These are phyloP conservation scores for Hyphodiscus sp. DNA, from an alignment of 2,329 filamentous ascomycete genomes.

Conservation along the genomic window DNA sequence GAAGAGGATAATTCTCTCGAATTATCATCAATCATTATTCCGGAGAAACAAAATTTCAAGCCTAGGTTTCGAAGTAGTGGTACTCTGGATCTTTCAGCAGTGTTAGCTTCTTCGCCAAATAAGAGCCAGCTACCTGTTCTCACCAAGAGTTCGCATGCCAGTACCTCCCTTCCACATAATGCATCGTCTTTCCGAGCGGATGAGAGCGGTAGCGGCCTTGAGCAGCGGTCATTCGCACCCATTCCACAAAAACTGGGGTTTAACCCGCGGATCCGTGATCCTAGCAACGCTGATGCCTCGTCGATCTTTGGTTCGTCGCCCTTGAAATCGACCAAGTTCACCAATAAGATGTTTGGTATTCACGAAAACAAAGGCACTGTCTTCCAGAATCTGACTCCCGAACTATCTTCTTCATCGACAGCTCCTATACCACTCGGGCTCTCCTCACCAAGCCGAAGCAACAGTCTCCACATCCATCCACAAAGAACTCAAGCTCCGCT, in stretches of 20 bases:
- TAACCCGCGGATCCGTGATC: constrained; percentile 20
- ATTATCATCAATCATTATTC: constrained; percentile 23
- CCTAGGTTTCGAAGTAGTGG: constrained; percentile 20
- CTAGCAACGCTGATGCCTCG: not conserved
- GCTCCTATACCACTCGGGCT: constrained; percentile 9
- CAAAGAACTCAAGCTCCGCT: not conserved
- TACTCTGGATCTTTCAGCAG: constrained; percentile 21
- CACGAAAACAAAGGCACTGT: not conserved
- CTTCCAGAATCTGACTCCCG: constrained; percentile 3
- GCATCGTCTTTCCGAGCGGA: not conserved
- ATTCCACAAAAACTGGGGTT: constrained; percentile 28
- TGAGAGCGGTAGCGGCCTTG: not conserved
- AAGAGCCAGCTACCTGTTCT: constrained; percentile 20
- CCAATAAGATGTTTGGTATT: constrained; percentile 6
- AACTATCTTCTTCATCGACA: constrained; percentile 10
- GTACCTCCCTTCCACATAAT: constrained; percentile 1
- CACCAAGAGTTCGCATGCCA: constrained; percentile 3
- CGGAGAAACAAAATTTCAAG: constrained; percentile 29
- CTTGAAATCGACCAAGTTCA: not conserved
- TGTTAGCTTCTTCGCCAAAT: constrained; percentile 23
- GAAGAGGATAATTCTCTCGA: constrained; percentile 12
- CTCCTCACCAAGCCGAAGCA: constrained; percentile 18
- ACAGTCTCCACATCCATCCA: constrained; percentile 7
- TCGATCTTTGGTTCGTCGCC: constrained; percentile 7
- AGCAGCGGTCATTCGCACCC: constrained; percentile 13